Percentiles rank a stretch among this genome's conserved stretches.
Conservation (phyloP, 495 filamentous ascomycete species). For the Cudoniella acicularis region DNA sequence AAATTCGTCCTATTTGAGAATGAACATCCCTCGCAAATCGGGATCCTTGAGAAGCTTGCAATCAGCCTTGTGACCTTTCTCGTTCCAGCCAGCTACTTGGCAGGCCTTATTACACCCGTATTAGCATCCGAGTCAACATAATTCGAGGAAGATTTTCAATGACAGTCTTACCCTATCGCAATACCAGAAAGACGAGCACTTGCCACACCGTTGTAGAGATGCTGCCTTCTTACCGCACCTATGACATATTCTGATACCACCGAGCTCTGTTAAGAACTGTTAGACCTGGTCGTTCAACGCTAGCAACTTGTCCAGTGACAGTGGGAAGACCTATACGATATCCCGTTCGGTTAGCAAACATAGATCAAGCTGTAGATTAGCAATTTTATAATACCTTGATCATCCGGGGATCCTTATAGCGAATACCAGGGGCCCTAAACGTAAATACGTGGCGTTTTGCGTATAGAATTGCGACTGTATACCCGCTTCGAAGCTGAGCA, state of each 20-base stretch:
- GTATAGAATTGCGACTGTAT: conserved; percentile 35
- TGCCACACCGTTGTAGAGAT: conserved; percentile 23
- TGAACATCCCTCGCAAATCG: conserved; percentile 28
- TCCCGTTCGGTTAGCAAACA: neutral
- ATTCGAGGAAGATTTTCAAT: neutral
- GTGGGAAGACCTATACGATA: conserved; percentile 28
- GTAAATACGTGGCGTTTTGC: conserved; percentile 27
- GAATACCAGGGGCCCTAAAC: conserved; percentile 21
- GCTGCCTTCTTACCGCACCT: conserved; percentile 27
- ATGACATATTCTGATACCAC: conserved; percentile 23
- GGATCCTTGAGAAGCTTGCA: conserved; percentile 34
- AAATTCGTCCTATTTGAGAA: conserved; percentile 32
- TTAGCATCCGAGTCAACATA: conserved; percentile 21
- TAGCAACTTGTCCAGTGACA: conserved; percentile 27
- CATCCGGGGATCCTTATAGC: conserved; percentile 24
- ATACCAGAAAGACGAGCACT: conserved; percentile 29
- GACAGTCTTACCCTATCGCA: conserved; percentile 26
- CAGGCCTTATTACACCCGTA: conserved; percentile 20
- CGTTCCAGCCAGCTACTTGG: conserved; percentile 30
- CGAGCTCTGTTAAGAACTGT: conserved; percentile 26
- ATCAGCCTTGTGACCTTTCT: conserved; percentile 32
- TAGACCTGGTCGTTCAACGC: conserved; percentile 27
- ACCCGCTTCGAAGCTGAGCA: too few relatives aligned
- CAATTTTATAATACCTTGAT: conserved; percentile 27
- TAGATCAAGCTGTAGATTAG: neutral